Evolutionary conservation across 2,329 filamentous ascomycete genomes (phyloP), one percentile per base, ranked within the genome.

Genomic region (Calycina herbarum): DNA sequence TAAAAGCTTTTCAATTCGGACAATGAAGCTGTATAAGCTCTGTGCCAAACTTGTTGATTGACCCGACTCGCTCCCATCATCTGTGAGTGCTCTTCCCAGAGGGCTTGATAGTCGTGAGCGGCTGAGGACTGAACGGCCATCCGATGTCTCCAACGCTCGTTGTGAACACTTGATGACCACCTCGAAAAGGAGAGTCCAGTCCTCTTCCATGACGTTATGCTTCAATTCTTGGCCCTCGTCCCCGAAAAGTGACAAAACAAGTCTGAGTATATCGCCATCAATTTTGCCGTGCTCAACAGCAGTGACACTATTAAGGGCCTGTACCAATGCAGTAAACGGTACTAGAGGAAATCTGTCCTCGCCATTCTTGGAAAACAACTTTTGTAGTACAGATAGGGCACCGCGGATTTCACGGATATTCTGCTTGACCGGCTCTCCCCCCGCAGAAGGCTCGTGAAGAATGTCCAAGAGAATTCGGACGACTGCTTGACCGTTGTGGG

Each of bases 401-500:
- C 88, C 88, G 35, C 87, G 83, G 20, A 89, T 82, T 64, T 88
- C 83, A 61, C 86, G 81, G 57, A 81, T 80, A 20, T 80, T 77
- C 61, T 85, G 82, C 64, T 83, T 85, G 64, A 81, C 82, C 67
- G 80, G 80, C 63, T 78, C 75, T n/a, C 78, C 79, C 51, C 82
- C 79, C 0, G 74, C 67, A 1, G 81, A 77, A 45, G 83, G 80
- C 62, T 82, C 81, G 54, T 82, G 82, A 29, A 90, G 78, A 13
- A 89, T 84, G 64, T 89, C 85, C 38, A 92, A 80, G 27, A 92
- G 77, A 29, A 89, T 84, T 63, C 86, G 83, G 57, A 93, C 83
- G 1, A 89, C 88, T 42, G 85, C 85, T 68, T 91, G 88, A 24
- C 89, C 89, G 69, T 92, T 86, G 74, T 93, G 90, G 1, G 90